Percentiles rank a stretch among this genome's conserved stretches.
Conservation (phyloP, 2,329 filamentous ascomycete species). For the Incumbomyces lentus region DNA sequence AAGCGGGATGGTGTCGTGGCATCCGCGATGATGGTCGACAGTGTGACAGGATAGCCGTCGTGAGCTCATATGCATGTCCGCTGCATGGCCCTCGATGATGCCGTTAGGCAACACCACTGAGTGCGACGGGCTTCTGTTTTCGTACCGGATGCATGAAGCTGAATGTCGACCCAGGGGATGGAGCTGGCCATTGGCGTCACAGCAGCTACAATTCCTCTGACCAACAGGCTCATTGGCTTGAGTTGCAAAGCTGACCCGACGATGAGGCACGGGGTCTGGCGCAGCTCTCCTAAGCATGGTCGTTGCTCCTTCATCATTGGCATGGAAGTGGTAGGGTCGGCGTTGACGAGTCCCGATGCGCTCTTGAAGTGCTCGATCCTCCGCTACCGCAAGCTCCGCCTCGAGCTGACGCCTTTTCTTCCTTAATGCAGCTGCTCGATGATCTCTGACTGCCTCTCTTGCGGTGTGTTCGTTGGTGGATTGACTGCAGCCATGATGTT, state of each 20-base stretch:
- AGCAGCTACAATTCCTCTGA: neutral
- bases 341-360: slow-evolving; percentile 3
- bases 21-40: neutral
- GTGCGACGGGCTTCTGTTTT: neutral
- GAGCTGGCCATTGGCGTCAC: neutral
- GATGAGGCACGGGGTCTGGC: too few species aligned
- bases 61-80: neutral
- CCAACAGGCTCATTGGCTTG: neutral
- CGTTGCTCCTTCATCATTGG: neutral
- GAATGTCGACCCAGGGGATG: neutral
- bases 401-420: neutral
- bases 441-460: neutral
- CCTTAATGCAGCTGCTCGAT: neutral
- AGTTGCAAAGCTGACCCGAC: neutral
- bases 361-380: slow-evolving; percentile 2
- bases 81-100: neutral
- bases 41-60: neutral
- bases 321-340: neutral
- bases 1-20: neutral
- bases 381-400: neutral
- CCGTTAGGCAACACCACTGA: neutral
- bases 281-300: neutral
- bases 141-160: neutral
- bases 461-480: neutral
- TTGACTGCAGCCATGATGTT: neutral